Evolutionary conservation across 805 yeast species (phyloP).

Genomic region (Saccharomycopsis babjevae): DNA sequence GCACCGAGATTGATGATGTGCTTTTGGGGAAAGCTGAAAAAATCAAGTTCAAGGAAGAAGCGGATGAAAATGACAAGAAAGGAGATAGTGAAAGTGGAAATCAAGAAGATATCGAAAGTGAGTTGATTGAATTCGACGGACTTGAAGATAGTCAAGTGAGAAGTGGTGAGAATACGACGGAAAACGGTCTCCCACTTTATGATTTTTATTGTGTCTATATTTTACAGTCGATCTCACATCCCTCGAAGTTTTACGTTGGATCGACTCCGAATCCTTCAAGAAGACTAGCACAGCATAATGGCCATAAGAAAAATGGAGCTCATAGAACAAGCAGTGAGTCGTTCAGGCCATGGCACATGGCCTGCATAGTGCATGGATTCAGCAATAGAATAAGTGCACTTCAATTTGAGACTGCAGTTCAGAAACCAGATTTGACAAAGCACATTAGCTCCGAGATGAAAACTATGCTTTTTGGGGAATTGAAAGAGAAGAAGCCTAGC

Average conservation of each 20-base stretch:
- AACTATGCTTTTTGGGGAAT: conserved; percentile 2
- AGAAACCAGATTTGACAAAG: conserved; percentile 57
- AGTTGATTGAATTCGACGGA: background rate
- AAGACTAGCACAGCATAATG: conserved; percentile 72
- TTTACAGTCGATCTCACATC: conserved; percentile 47
- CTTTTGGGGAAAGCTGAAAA: background rate
- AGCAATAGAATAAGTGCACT: conserved; percentile 60
- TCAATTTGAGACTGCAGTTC: conserved; percentile 82
- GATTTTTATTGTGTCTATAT: conserved; percentile 63
- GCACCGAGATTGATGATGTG: background rate
- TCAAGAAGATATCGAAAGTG: background rate
- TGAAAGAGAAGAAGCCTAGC: conserved; percentile 28
- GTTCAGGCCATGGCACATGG: conserved; percentile 68
- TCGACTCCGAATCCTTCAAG: conserved; percentile 70
- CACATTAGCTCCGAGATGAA: conserved; percentile 33
- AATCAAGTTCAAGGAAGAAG: background rate
- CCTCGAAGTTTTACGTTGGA: conserved; percentile 61
- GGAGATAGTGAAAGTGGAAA: conserved; percentile 14
- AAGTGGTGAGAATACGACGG: background rate
- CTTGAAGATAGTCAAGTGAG: background rate
- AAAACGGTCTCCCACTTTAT: background rate
- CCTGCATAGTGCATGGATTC: conserved; percentile 55
- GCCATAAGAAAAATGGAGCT: conserved; percentile 63
- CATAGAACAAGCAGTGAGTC: conserved; percentile 47
- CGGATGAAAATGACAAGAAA: conserved; percentile 8